A percentile compares a stretch with the other conserved stretches of the same genome.
Conservation (phyloP, 768 basidiomycete genomes). For the Tulasnella sp. region DNA sequence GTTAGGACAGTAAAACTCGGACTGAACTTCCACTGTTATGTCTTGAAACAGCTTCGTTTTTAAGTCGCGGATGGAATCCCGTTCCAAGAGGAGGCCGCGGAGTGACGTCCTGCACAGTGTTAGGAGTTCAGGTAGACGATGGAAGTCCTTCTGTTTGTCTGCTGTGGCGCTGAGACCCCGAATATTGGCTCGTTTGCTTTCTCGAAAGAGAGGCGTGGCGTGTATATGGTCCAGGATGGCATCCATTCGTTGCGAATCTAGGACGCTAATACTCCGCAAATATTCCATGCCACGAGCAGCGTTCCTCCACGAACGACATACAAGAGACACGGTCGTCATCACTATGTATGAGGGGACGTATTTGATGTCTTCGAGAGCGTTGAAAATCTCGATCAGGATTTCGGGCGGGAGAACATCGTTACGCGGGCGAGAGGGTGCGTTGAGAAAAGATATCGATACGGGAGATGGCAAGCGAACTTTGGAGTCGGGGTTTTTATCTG, state of each 20-base stretch:
- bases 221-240: neutral
- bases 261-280: neutral
- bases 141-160: neutral
- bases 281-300: conserved; percentile 5
- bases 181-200: neutral
- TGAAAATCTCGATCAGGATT: neutral
- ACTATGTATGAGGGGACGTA: neutral
- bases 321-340: neutral
- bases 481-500: neutral
- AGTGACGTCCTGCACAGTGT: neutral
- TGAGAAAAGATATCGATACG: neutral
- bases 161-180: neutral
- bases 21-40: neutral
- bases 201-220: neutral
- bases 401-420: neutral
- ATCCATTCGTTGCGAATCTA: neutral
- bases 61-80: too few relatives aligned
- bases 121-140: neutral
- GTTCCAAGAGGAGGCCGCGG: neutral
- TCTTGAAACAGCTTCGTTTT: neutral
- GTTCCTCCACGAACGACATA: neutral
- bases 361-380: neutral
- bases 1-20: neutral
- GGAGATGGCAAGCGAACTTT: neutral
- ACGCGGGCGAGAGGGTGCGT: neutral